phyloP scores from a whole-genome alignment of 768 basidiomycete genomes.

The Hericium rajendrae region DNA sequence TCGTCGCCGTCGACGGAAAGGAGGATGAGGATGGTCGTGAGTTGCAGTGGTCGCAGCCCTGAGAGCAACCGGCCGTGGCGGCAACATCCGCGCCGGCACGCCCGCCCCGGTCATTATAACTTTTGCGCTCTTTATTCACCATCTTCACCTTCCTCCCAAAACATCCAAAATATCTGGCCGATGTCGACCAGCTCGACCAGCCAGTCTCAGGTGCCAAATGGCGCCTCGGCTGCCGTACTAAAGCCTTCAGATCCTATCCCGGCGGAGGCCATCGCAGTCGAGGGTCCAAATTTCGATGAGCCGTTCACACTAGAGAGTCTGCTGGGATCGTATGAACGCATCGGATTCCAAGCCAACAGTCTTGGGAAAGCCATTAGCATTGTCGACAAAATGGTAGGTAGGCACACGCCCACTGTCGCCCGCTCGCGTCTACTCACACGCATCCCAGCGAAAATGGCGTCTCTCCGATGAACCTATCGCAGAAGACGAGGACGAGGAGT shows the following conservation, averaged over 20 bases:
- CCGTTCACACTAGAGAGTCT: conserved; percentile 56
- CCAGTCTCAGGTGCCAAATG: conserved; percentile 32
- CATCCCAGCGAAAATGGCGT: conserved; percentile 70
- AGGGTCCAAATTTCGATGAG: conserved; percentile 84
- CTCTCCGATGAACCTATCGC: conserved; percentile 74
- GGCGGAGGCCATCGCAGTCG: conserved; percentile 54
- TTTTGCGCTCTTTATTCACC: neutral
- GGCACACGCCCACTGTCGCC: neutral
- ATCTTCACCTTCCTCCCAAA: neutral
- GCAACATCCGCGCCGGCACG: neutral
- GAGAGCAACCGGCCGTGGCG: too few species aligned
- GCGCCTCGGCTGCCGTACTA: conserved; percentile 68
- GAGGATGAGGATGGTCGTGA: neutral
- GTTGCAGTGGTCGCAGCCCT: too few species aligned
- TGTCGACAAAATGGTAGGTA: conserved; percentile 83
- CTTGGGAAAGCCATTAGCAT: conserved; percentile 82
- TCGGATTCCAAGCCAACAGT: conserved; percentile 97
- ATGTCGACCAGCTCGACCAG: neutral
- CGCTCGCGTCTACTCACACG: neutral
- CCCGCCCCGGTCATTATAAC: neutral
- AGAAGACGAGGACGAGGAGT: conserved; percentile 64
- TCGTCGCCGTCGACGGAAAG: conserved; percentile 4
- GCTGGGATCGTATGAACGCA: conserved; percentile 72
- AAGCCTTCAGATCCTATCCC: conserved; percentile 67
- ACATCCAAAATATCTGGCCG: neutral